A percentile compares a stretch with the other conserved stretches of the same genome.
These are phyloP conservation scores for Galium porrigens DNA, from an alignment of 305 asterid species.

Conservation along the genomic window DNA sequence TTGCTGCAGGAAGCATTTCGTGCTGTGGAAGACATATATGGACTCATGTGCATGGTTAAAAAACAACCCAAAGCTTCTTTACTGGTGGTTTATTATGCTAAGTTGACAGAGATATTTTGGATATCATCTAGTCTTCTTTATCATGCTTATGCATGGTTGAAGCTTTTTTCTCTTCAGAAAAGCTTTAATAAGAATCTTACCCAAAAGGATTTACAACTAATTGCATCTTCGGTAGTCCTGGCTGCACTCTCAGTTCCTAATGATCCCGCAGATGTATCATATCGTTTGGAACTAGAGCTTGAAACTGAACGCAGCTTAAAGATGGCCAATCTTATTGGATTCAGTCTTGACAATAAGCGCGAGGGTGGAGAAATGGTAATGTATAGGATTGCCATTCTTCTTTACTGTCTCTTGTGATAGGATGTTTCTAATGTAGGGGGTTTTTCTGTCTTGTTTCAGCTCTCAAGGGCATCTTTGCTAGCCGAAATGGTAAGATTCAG, in stretches of 20 bases:
- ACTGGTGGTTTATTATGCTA: slow-evolving; percentile 27
- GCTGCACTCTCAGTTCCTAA: slow-evolving; percentile 32
- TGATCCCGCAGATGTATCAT: slow-evolving; percentile 17
- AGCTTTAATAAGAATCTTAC: slow-evolving; percentile 28
- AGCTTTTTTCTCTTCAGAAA: slow-evolving; percentile 32
- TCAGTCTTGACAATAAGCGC: slow-evolving; percentile 21
- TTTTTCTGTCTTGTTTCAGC: slow-evolving; percentile 18
- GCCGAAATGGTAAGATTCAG: slow-evolving; percentile 25
- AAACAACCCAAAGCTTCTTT: slow-evolving; percentile 28
- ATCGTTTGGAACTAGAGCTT: slow-evolving; percentile 27
- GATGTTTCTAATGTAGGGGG: slow-evolving; percentile 10
- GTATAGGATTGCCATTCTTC: not conserved
- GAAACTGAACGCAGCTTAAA: slow-evolving; percentile 22
- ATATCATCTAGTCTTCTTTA: slow-evolving; percentile 26
- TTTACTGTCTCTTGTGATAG: not conserved
- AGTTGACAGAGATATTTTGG: slow-evolving; percentile 31
- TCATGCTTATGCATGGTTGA: slow-evolving; percentile 32
- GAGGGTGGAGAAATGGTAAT: slow-evolving; percentile 27
- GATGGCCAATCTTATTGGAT: slow-evolving; percentile 27
- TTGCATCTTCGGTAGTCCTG: slow-evolving; percentile 31
- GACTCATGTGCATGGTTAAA: slow-evolving; percentile 29
- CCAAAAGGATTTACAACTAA: slow-evolving; percentile 29
- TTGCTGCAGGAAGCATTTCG: slow-evolving; percentile 30
- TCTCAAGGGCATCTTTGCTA: slow-evolving; percentile 25
- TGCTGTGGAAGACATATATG: slow-evolving; percentile 28